Percentiles rank a stretch among this genome's conserved stretches.
Evolutionary conservation across 345 rosid genomes (phyloP).

Genomic region (Clausena lansium): DNA sequence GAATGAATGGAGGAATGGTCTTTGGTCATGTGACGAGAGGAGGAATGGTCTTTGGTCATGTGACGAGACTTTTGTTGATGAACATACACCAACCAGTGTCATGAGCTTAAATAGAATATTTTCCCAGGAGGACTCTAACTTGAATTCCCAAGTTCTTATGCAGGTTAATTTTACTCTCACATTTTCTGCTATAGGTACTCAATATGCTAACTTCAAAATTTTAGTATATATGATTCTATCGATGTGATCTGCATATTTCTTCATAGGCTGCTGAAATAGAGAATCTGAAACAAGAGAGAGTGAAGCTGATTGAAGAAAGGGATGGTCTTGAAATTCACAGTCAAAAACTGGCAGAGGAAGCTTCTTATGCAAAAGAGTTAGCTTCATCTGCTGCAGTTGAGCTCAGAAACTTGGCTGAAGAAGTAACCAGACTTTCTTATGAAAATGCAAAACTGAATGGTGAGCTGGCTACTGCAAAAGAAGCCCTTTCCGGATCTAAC

Average conservation of each 20-base stretch:
- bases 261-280: slow-evolving; percentile 57
- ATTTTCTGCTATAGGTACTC: slow-evolving; percentile 12
- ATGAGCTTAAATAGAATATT: slow-evolving; percentile 63
- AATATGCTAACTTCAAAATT: background rate
- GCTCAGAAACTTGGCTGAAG: slow-evolving; percentile 63
- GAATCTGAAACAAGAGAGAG: slow-evolving; percentile 52
- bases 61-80: slow-evolving; percentile 43
- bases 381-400: slow-evolving; percentile 74
- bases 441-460: slow-evolving; percentile 56
- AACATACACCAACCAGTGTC: slow-evolving; percentile 56
- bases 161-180: slow-evolving; percentile 34
- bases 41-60: slow-evolving; percentile 27
- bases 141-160: slow-evolving; percentile 43
- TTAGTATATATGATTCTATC: background rate
- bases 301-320: slow-evolving; percentile 48
- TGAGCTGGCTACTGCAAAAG: slow-evolving; percentile 49
- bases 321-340: slow-evolving; percentile 53
- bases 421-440: slow-evolving; percentile 66
- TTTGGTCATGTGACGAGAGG: slow-evolving; percentile 36
- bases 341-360: slow-evolving; percentile 60
- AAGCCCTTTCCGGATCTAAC: slow-evolving; percentile 30
- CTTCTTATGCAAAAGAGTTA: slow-evolving; percentile 70
- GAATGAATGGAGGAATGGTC: slow-evolving; percentile 20
- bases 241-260: slow-evolving; percentile 2
- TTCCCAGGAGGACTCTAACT: slow-evolving; percentile 55